These are phyloP conservation scores for Colletotrichum sp. DNA, from an alignment of 2,329 filamentous ascomycete genomes.

Conservation along the genomic window DNA sequence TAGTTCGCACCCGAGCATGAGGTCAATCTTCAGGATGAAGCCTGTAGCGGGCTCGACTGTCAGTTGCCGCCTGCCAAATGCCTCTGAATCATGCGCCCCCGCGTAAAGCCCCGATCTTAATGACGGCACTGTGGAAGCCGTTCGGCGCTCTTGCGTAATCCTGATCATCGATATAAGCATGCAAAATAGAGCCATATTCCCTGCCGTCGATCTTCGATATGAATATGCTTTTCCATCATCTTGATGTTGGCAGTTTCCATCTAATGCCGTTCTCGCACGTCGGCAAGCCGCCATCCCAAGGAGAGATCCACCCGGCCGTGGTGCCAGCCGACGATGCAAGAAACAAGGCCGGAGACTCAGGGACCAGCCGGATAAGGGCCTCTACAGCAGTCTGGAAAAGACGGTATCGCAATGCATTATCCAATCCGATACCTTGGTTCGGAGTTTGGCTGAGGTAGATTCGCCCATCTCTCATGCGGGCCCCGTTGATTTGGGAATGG, in stretches of 20 bases:
- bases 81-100: neutral
- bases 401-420: neutral
- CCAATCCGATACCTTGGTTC: neutral
- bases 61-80: neutral
- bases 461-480: neutral
- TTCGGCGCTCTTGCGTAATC: neutral
- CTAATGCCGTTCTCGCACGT: neutral
- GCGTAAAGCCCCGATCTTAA: neutral
- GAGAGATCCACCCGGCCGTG: neutral
- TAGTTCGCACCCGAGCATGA: neutral
- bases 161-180: neutral
- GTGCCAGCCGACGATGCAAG: neutral
- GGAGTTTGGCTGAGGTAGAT: neutral
- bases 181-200: neutral
- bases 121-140: neutral
- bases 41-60: neutral
- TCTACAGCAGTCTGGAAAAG: neutral
- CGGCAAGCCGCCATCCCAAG: neutral
- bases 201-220: conserved; percentile 10
- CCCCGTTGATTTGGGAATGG: neutral
- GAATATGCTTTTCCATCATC: neutral
- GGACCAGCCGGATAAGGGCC: neutral
- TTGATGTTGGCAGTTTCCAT: neutral
- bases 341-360: neutral
- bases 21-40: neutral